A percentile compares a stretch with the other conserved stretches of the same genome.
Conservation (phyloP, 2,329 filamentous ascomycete genomes). For the Sclerotinia trifoliorum region DNA sequence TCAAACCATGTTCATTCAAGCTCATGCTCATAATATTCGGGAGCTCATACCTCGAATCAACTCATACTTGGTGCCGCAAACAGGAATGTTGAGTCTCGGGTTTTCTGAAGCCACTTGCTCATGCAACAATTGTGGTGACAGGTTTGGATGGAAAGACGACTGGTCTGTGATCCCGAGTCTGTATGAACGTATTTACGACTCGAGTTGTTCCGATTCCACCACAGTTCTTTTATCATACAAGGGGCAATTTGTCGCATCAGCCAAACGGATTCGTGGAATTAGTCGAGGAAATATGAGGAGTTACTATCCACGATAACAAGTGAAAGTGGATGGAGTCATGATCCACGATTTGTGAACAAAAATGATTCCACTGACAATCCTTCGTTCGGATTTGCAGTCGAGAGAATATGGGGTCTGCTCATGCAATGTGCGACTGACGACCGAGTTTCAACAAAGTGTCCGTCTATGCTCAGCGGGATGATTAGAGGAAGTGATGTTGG, state of each 20-base stretch:
- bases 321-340: conserved; percentile 32
- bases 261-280: conserved; percentile 44
- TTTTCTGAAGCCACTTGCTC: conserved; percentile 42
- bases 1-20: conserved; percentile 51
- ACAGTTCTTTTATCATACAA: conserved; percentile 46
- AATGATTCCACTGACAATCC: conserved; percentile 33
- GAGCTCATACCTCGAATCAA: conserved; percentile 44
- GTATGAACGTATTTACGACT: conserved; percentile 37
- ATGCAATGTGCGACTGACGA: conserved; percentile 49
- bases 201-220: conserved; percentile 27
- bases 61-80: conserved; percentile 45
- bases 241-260: conserved; percentile 50
- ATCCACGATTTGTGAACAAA: conserved; percentile 23
- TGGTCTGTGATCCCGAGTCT: conserved; percentile 41
- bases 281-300: conserved; percentile 27
- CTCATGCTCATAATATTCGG: conserved; percentile 44
- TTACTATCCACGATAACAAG: conserved; percentile 31
- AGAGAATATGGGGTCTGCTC: conserved; percentile 35
- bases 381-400: conserved; percentile 36
- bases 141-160: conserved; percentile 44
- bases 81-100: conserved; percentile 49
- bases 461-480: conserved; percentile 77
- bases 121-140: conserved; percentile 44
- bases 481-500: conserved; percentile 44
- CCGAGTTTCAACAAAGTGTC: conserved; percentile 76